These are phyloP conservation scores for Truncatella angustata DNA, from an alignment of 2,329 filamentous ascomycete species.

Conservation along the genomic window DNA sequence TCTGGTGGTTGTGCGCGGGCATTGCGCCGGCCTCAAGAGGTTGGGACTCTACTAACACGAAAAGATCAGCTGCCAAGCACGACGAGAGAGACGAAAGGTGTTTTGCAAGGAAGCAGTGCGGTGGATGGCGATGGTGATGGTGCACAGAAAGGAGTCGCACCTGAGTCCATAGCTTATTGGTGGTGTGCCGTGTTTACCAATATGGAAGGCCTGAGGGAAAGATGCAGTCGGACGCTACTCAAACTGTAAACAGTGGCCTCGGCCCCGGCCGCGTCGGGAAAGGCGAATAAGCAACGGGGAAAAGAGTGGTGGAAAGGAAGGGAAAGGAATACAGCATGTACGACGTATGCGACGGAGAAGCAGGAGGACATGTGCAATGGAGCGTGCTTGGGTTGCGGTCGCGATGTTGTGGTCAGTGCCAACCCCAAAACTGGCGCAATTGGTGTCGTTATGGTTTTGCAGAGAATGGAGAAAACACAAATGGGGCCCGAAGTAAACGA, in stretches of 20 bases:
- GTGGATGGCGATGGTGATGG: not conserved
- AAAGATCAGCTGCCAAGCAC: constrained; percentile 11
- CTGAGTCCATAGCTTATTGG: constrained; percentile 11
- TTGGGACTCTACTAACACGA: constrained; percentile 20
- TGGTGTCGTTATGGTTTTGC: constrained; percentile 4
- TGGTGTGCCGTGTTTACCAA: constrained; percentile 11
- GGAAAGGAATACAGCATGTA: not conserved
- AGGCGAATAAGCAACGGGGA: constrained; percentile 3
- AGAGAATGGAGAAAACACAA: constrained; percentile 11
- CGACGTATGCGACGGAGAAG: not conserved
- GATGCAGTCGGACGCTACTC: not conserved
- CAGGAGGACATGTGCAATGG: not conserved
- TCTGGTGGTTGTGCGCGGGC: constrained; percentile 34
- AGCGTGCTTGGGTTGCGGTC: not conserved
- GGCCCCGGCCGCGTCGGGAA: constrained; percentile 1
- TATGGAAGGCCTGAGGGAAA: not conserved
- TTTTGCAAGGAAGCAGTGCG: not conserved
- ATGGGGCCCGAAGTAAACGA: constrained; percentile 9
- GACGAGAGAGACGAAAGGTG: not conserved
- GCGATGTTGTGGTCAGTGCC: constrained; percentile 3
- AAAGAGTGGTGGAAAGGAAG: not conserved
- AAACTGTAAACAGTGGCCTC: constrained; percentile 13
- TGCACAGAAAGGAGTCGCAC: constrained; percentile 8
- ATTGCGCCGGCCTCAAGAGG: constrained; percentile 31
- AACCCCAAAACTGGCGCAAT: not conserved